Evolutionary conservation across 768 basidiomycete species (phyloP).

Genomic region (Mycena galericulata): DNA sequence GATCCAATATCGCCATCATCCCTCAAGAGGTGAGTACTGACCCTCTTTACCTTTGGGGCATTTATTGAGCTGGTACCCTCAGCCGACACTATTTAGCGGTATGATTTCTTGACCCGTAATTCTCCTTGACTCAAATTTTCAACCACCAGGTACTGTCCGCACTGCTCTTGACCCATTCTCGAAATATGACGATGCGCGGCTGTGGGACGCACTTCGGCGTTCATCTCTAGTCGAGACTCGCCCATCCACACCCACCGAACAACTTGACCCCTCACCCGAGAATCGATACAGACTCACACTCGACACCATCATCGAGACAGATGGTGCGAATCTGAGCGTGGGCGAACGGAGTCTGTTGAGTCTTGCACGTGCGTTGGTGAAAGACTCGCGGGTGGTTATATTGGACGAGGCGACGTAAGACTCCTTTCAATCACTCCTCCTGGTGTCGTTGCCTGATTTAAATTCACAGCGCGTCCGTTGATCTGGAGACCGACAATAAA

Average conservation of each 20-base stretch:
- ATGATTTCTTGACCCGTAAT: no score
- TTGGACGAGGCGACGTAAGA: slow-evolving; percentile 80
- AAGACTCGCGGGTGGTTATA: slow-evolving; percentile 79
- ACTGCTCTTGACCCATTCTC: slow-evolving; percentile 71
- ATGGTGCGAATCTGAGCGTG: slow-evolving; percentile 80
- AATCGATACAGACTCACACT: slow-evolving; percentile 65
- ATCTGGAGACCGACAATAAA: slow-evolving; percentile 83
- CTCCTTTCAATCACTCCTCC: background rate
- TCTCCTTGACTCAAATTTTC: background rate
- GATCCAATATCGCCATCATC: slow-evolving; percentile 71
- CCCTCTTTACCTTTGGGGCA: no score
- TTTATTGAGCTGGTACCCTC: no score
- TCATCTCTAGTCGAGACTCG: slow-evolving; percentile 55
- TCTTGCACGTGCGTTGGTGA: slow-evolving; percentile 84
- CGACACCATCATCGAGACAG: slow-evolving; percentile 80
- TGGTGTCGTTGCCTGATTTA: no score
- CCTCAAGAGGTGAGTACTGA: slow-evolving; percentile 71
- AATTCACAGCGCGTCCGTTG: no score
- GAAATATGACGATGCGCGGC: slow-evolving; percentile 69
- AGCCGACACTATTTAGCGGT: no score
- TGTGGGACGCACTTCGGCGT: slow-evolving; percentile 82
- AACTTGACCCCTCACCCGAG: slow-evolving; percentile 61
- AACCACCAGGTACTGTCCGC: slow-evolving; percentile 70
- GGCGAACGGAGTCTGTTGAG: slow-evolving; percentile 82
- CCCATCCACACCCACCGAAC: slow-evolving; percentile 61